Base-by-base conservation (phyloP, 495 filamentous ascomycete genomes). In the Mytilinidion resinicola region DNA sequence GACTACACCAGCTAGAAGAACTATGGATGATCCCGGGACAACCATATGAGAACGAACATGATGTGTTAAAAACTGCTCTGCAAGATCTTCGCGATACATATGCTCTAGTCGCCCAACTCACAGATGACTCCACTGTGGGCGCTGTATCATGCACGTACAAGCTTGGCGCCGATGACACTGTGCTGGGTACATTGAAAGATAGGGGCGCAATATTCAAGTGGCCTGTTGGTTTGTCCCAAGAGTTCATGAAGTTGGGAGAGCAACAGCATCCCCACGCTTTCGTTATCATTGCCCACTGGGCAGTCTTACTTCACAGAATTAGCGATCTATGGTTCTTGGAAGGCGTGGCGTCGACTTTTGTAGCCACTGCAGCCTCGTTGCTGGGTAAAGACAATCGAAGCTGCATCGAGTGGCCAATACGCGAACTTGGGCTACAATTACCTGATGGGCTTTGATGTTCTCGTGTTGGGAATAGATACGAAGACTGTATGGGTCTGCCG, bases 311-410 rank as follows among this genome's bases (percentile, higher is more conserved):
- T 1, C 60, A 53, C 1, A 41, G 63, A 9, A 41, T 62, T 9
- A 37, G 60, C 11, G 50, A 55, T 25, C 41, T 60, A 1, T 66
- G 63, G 63, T 66, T 55, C 55, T 12, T 66, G 17, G 60, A 63
- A 34, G 60, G 56, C 8, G 41, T 59, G 19, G 60, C 60, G 10
- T 33, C 33, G 21, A 56, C 41, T n/a, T 60, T 60, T 42, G 44
- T 66, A 2, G 51, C 25, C 6, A 55, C 60, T 37, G 56, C 53
- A n/a, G 59, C 52, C 0, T 43, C 56, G 41, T 55, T 52, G 15
- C 10, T 66, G 12, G 63, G 60, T 10, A 33, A n/a, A 19, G 63
- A 62, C 46, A 56, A 55, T 21, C 46, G 54, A 56, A 46, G 62
- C 38, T 35, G 57, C 36, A 54, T 66, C 9, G 36, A 56, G 34